These are phyloP conservation scores for Clarireedia homoeocarpa DNA, from an alignment of 2,329 filamentous ascomycete genomes.

Conservation along the genomic window DNA sequence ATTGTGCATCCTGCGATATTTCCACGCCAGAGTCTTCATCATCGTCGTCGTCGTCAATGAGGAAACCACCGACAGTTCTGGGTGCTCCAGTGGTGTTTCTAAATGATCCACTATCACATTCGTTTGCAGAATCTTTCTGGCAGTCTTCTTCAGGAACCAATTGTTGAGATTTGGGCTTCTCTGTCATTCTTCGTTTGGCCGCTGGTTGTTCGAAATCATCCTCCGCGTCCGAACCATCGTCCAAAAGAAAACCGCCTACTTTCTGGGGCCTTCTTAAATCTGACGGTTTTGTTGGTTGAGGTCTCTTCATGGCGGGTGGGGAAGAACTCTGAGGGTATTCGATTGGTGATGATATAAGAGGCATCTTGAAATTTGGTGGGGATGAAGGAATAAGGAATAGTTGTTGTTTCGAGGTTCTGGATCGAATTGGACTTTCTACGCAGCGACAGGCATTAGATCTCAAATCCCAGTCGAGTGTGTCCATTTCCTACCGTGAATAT, in stretches of 20 bases:
- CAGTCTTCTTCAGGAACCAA: not conserved
- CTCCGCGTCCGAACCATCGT: conserved; percentile 36
- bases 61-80: conserved; percentile 11
- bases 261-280: conserved; percentile 30
- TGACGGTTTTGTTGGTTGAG: conserved; percentile 29
- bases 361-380: conserved; percentile 37
- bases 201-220: conserved; percentile 31
- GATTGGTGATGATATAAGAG: conserved; percentile 52
- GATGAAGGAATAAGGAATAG: conserved; percentile 2
- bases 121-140: not conserved
- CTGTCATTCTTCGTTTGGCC: conserved; percentile 38
- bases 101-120: not conserved
- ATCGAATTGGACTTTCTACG: conserved; percentile 2
- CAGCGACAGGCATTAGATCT: not conserved
- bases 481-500: conserved; percentile 22
- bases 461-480: not conserved
- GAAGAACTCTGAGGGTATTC: conserved; percentile 28
- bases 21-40: conserved; percentile 5
- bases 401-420: not conserved
- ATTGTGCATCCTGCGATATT: not conserved
- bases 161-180: conserved; percentile 8
- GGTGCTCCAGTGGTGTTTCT: not conserved
- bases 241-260: conserved; percentile 37
- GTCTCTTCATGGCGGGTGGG: conserved; percentile 31
- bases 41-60: conserved; percentile 11